Base-by-base conservation (phyloP, 1,284 basidiomycete genomes). In the Ustilago hordei region DNA sequence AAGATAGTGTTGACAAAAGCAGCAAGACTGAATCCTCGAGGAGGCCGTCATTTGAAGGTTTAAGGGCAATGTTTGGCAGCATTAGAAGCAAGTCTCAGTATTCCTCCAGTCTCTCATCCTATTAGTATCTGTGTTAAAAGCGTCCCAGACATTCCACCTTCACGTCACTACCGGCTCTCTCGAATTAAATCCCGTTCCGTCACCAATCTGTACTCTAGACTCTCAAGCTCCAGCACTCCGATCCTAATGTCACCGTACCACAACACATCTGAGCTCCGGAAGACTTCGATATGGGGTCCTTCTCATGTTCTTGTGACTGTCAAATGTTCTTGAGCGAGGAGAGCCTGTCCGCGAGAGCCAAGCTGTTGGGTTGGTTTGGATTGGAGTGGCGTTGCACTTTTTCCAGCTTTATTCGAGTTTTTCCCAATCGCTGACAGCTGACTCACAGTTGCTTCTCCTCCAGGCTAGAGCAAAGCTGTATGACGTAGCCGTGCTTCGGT, bases 11-110 rank as follows among this genome's bases (percentile, higher is more conserved):
- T 15, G 48, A 17, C 45, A 66, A 66, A 38, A 28, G n/a, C 23
- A 47, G 35, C 36, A 60, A 60, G 17, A 13, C 8, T 48, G 60
- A 57, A n/a, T 47, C 58, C 1, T 12, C 57, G 1, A 73, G 60
- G 43, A 59, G 65, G 12, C 55, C 58, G 3, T 73, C 70, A 2
- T 58, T 73, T 8, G 61, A 67, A 5, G 52, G 70, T 7, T 57
- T 73, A 4, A 65, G 70, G 15, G 60, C 70, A 11, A 36, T 67
- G n/a, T 73, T 73, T 45, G 32, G 60, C 34, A 48, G 61, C 34
- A 50, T 57, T 17, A 43, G 55, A n/a, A 38, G 45, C 23, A 68
- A 68, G 54, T 55, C 58, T 38, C 70, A 72, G 38, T 71, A 54
- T 58, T 36, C 36, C 41, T 28, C 38, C 17, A 7, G 41, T 38